Evolutionary conservation across 208 protist genomes (phyloP).

Genomic region (Leishmania major): DNA sequence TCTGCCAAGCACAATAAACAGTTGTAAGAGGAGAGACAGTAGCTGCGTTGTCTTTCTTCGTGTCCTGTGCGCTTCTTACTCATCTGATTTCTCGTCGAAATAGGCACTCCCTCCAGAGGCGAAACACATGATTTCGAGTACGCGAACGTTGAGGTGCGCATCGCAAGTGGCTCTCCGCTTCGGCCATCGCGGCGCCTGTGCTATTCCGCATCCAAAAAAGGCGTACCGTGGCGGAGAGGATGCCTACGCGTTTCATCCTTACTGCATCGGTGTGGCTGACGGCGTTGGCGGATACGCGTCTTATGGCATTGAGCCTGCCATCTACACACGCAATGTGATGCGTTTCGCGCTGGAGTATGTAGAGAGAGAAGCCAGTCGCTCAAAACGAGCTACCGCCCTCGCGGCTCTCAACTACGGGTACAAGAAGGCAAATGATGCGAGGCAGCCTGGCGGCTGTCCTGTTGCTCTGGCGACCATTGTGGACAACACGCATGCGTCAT

Average conservation of each 20-base stretch:
- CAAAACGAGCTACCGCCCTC: conserved; percentile 43
- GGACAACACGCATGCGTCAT: conserved; percentile 54
- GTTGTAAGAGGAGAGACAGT: not conserved
- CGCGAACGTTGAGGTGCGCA: not conserved
- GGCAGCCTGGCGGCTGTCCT: conserved; percentile 70
- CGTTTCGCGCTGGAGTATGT: conserved; percentile 55
- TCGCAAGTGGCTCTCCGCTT: conserved; percentile 37
- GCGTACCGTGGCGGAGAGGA: conserved; percentile 81
- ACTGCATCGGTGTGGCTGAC: conserved; percentile 82
- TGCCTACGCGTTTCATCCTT: conserved; percentile 75
- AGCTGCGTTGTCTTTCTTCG: not conserved
- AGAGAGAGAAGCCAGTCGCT: conserved; percentile 15
- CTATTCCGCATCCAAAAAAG: conserved; percentile 82
- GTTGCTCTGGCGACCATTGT: conserved; percentile 70
- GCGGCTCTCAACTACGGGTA: conserved; percentile 66
- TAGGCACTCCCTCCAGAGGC: not conserved
- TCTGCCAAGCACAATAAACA: not conserved
- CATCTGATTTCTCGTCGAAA: not conserved
- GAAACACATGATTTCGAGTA: conserved; percentile 11
- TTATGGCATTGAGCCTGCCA: conserved; percentile 69
- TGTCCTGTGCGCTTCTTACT: not conserved
- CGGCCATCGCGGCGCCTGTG: conserved; percentile 66
- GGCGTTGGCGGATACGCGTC: conserved; percentile 84
- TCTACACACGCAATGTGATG: conserved; percentile 87
- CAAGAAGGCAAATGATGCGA: conserved; percentile 39